Base-by-base conservation (phyloP, 768 basidiomycete species). In the Favolaschia claudopus region DNA sequence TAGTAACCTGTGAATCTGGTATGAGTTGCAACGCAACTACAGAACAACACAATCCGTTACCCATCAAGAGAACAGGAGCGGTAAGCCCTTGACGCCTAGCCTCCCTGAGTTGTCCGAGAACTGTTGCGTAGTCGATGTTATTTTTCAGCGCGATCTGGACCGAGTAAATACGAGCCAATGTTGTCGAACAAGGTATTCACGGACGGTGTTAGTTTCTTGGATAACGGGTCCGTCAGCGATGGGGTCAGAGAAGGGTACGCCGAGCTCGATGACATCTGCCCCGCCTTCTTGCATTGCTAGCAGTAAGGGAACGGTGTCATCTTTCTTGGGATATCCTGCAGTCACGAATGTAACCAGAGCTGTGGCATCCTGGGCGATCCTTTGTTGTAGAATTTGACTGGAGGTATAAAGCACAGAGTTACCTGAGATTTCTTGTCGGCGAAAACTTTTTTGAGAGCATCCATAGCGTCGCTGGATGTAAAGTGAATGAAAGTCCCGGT, bases 151-250 rank as follows among this genome's bases (percentile, higher is more conserved):
- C 96, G 49, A 95, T 80, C 96, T 99, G 65, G 22, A 39, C 20
- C 43, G 29, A 46, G 37, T 71, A 13, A 69, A 53, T 37, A 53
- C 33, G 27, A 22, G 25, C 32, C 19, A n/a, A 28, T 17, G 31
- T 24, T 22, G 19, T 46, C n/a, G 15, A 22, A 4, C 22, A 36
- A 45, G 13, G 34, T 40, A 38, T 31, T 42, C n/a, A 79, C 88
- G 63, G 59, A 95, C 96, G n/a, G 91, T 92, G 73, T 98, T 99
- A 13, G 92, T 84, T 60, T 89, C 90, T 70, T 99, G 96, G 60
- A 99, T 97, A 4, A 87, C 88, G 24, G 92, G 93, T 0, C 96
- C 96, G 76, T 99, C 96, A 2, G 95, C 96, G 65, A 95, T 93
- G 19, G 96, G 96, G 77, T 98, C 96, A 51, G 93, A 96, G 79